Evolutionary conservation across 768 basidiomycete genomes (phyloP).

Genomic region (Daedalea quercina): DNA sequence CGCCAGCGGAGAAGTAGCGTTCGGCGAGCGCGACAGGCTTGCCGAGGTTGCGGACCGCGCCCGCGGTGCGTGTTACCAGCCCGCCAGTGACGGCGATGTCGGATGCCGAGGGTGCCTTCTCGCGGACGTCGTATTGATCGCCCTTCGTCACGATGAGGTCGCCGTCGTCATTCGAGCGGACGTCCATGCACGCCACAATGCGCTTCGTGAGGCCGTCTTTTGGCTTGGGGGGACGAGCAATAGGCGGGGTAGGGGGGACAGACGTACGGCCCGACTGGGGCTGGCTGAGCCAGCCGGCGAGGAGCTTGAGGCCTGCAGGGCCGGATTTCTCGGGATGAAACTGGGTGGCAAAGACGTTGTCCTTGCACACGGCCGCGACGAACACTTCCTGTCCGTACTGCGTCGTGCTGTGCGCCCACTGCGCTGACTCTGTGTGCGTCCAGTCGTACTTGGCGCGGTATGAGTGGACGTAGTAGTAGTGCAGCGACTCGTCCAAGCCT

Average conservation of each 20-base stretch:
- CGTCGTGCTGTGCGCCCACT: constrained; percentile 82
- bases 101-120: constrained; percentile 39
- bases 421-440: constrained; percentile 45
- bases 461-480: constrained; percentile 98
- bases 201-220: constrained; percentile 82
- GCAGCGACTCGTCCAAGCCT: constrained; percentile 44
- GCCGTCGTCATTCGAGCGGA: constrained; percentile 90
- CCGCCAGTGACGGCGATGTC: constrained; percentile 13
- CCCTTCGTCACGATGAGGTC: constrained; percentile 99
- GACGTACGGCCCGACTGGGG: constrained; percentile 36
- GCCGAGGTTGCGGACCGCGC: constrained; percentile 91
- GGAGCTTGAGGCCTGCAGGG: constrained; percentile 70
- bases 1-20: constrained; percentile 81
- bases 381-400: constrained; percentile 95
- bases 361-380: constrained; percentile 74
- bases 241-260: constrained; percentile 28
- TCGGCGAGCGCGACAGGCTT: constrained; percentile 91
- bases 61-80: constrained; percentile 42
- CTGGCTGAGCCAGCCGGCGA: constrained; percentile 73
- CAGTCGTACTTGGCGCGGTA: constrained; percentile 77
- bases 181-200: constrained; percentile 96
- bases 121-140: constrained; percentile 97
- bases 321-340: constrained; percentile 99
- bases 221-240: constrained; percentile 31
- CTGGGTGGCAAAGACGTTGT: constrained; percentile 87